These are phyloP conservation scores for Ceratocystis destructans DNA, from an alignment of 2,329 filamentous ascomycete genomes.

Conservation along the genomic window DNA sequence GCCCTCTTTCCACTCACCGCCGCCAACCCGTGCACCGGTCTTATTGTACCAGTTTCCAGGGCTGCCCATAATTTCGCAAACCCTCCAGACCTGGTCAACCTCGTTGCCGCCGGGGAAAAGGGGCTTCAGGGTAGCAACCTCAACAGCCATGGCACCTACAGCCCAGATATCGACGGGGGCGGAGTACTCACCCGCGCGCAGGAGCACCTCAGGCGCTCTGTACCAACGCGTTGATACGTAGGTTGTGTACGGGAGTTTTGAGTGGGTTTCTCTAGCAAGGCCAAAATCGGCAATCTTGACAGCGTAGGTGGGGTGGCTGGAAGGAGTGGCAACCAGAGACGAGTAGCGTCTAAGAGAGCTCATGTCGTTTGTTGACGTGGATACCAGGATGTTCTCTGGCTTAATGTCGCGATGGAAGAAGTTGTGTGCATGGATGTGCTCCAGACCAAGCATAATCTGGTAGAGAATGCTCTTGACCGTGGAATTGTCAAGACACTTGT, in stretches of 20 bases:
- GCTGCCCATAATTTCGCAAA: conserved; percentile 98
- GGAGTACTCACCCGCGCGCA: conserved; percentile 91
- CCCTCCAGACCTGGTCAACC: conserved; percentile 96
- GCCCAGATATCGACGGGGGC: conserved; percentile 98
- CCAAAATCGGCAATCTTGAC: conserved; percentile 99
- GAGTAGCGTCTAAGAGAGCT: conserved; percentile 85
- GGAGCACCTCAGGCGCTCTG: conserved; percentile 82
- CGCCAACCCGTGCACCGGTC: conserved; percentile 69
- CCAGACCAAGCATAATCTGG: conserved; percentile 89
- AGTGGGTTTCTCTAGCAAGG: conserved; percentile 91
- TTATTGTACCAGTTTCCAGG: conserved; percentile 98
- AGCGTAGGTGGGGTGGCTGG: conserved; percentile 82
- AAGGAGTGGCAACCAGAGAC: conserved; percentile 80
- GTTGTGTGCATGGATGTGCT: conserved; percentile 92
- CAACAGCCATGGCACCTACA: conserved; percentile 94
- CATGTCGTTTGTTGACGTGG: conserved; percentile 69
- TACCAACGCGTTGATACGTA: conserved; percentile 99
- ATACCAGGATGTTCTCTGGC: conserved; percentile 95
- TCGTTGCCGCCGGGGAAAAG: conserved; percentile 96
- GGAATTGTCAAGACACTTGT: conserved; percentile 77
- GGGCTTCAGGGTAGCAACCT: conserved; percentile 91
- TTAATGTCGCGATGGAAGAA: conserved; percentile 99
- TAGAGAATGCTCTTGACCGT: conserved; percentile 97
- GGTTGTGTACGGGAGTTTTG: conserved; percentile 89
- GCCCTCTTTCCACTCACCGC: conserved; percentile 95